phyloP scores from a whole-genome alignment of 2,329 filamentous ascomycete genomes.

The Cladosporium cucumerinum region DNA sequence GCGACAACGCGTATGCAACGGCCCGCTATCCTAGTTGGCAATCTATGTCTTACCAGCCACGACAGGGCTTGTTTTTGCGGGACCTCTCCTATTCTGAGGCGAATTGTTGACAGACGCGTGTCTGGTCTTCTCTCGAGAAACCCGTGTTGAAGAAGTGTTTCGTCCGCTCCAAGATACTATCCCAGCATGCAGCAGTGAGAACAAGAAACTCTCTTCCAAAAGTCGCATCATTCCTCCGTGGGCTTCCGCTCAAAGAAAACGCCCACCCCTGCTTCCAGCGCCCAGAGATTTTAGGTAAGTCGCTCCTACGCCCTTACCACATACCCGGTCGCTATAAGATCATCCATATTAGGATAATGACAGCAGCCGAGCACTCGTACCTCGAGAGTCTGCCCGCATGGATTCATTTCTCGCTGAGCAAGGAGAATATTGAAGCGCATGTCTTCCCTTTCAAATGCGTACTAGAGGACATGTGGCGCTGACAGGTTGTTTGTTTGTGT shows the following conservation, averaged over 20 bases:
- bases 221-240: not conserved
- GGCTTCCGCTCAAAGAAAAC: slow-evolving; percentile 9
- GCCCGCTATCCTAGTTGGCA: slow-evolving; percentile 7
- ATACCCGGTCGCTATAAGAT: not conserved
- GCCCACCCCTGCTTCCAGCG: slow-evolving; percentile 8
- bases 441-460: not conserved
- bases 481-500: not conserved
- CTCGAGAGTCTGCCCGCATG: not conserved
- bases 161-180: not conserved
- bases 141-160: not conserved
- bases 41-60: slow-evolving; percentile 11
- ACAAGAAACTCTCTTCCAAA: not conserved
- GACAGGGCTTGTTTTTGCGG: not conserved
- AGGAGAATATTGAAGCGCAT: slow-evolving; percentile 11
- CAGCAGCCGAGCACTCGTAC: not conserved
- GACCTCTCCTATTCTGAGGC: slow-evolving; percentile 11
- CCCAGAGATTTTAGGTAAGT: slow-evolving; percentile 16
- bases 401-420: not conserved
- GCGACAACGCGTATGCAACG: slow-evolving; percentile 9
- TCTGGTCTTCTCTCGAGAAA: not conserved
- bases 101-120: not conserved
- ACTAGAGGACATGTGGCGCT: not conserved
- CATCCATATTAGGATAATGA: not conserved
- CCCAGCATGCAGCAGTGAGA: slow-evolving; percentile 7
- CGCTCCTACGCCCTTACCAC: not conserved